Evolutionary conservation across 2,329 filamentous ascomycete genomes (phyloP), one percentile per base, ranked within the genome.

Genomic region (Curvularia hawaiiensis): DNA sequence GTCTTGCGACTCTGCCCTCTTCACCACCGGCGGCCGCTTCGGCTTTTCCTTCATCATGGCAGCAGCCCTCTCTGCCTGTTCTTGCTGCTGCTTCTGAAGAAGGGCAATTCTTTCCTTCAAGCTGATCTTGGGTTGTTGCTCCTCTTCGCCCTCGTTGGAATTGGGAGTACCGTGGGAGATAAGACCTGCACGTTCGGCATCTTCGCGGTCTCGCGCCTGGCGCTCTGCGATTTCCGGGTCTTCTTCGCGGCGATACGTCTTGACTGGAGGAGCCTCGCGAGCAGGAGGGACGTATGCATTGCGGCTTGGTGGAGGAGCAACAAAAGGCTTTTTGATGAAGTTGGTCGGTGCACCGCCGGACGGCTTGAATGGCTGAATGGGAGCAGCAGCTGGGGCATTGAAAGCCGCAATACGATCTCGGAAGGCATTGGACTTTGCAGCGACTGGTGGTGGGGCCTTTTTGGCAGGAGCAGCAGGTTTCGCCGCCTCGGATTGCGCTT

Each of bases 301-400:
- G 65, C 92, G 90, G 76, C 92, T 97, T 0, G 95, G 95, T 18
- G 95, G 95, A 50, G 95, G 92, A 3, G 95, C 91, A 55, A 99
- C 93, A 70, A 97, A 99, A 0, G 94, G 92, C 78, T 98, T 98
- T 83, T 94, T 97, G 77, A 99, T 88, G 72, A 98, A 98, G 61
- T 84, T 83, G 47, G 84, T 80, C 57, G 85, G 83, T 11, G 79
- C 74, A 2, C 86, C 86, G 58, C 84, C 83, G 20, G 55, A 54
- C 10, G 92, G 91, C 74, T 96, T 96, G 79, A 96, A 94, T 1
- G 95, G 95, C n/a, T 92, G 86, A 59, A 95, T 82, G 9, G 95
- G 95, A 3, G 92, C 87, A 6, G 92, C 92, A 38, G 90, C 86
- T 44, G 91, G 82, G 75, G 94, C 95, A 78, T 99, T 99, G 80